Evolutionary conservation across 176 grass and related monocot genomes (phyloP).

Genomic region (Cocos nucifera): DNA sequence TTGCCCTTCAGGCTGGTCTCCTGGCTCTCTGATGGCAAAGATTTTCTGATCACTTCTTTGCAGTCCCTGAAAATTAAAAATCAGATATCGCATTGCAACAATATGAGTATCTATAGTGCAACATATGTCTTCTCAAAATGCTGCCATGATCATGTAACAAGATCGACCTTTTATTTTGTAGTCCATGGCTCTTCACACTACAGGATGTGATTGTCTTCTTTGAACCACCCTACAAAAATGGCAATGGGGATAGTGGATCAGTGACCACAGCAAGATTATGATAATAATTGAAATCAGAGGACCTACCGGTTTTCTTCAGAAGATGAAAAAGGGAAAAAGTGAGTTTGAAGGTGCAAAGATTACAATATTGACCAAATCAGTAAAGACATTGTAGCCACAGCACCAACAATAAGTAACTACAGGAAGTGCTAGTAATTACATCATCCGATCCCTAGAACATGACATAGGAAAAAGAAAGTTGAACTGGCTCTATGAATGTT

Average conservation of each 20-base stretch:
- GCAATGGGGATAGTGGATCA: slow-evolving; percentile 19
- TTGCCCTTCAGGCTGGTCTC: slow-evolving; percentile 11
- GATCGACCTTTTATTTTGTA: slow-evolving; percentile 54
- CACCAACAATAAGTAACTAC: too few species aligned
- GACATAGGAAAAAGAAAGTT: too few species aligned
- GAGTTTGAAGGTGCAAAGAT: too few species aligned
- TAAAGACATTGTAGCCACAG: too few species aligned
- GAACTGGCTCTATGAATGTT: too few species aligned
- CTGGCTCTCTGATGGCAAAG: slow-evolving; percentile 18
- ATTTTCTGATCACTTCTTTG: slow-evolving; percentile 21
- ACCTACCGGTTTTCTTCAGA: too few species aligned
- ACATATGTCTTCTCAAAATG: slow-evolving; percentile 12
- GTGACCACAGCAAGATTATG: background rate
- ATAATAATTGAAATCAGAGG: background rate
- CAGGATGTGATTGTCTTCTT: slow-evolving; percentile 36
- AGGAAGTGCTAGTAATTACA: too few species aligned
- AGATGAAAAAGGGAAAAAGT: too few species aligned
- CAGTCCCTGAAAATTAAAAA: slow-evolving; percentile 5
- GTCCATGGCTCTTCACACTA: slow-evolving; percentile 32
- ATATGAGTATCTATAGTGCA: too few species aligned
- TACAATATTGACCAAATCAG: too few species aligned
- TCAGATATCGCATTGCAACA: too few species aligned
- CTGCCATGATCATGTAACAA: background rate
- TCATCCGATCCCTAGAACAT: too few species aligned
- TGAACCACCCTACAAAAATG: slow-evolving; percentile 27